Base-by-base conservation (phyloP, 768 basidiomycete genomes). In the Leccinum sublutescens region DNA sequence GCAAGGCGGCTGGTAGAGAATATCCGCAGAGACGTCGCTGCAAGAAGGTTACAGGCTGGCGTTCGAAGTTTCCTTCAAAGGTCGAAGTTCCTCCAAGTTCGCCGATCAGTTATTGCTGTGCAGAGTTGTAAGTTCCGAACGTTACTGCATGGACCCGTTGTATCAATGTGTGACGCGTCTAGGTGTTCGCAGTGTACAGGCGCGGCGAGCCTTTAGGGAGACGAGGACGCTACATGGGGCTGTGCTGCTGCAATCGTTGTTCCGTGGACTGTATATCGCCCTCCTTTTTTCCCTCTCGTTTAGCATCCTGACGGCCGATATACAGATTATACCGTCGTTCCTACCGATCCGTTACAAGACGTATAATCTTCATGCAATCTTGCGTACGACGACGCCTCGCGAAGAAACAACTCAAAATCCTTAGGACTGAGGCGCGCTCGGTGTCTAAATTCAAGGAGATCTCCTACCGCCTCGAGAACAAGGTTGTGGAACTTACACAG, bases 401-500 rank as follows among this genome's bases (percentile, higher is more conserved):
- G 21, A 85, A 88, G 59, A 89, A 87, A 64, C 86, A 98, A 70
- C 84, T 99, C 62, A 91, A 89, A 66, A 78, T 77, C 12, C 84
- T 99, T 63, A 88, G 83, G 69, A 84, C 88, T 8, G 97, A 99
- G 74, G 97, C 97, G 6, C 93, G 95, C 53, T 98, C 97, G 2
- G 95, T 95, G 29, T 91, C 92, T 65, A 97, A 95, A 71, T 98
- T 96, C 85, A 98, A 97, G 78, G 95, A 97, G 76, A 97, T 96
- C 64, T 98, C 96, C 0, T 98, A 98, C 71, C 87, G 85, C 65
- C 82, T 99, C 57, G 97, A 99, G 78, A 99, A 98, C 82, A 99
- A 98, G 77, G 97, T 99, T 48, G 93, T 99, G 59, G 96, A 98
- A 71, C 88, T 99, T 62, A 98, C 97, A 0, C 97, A 99, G 72